Conservation (phyloP, 306 rosid genomes). For the Cucumis hystrix region DNA sequence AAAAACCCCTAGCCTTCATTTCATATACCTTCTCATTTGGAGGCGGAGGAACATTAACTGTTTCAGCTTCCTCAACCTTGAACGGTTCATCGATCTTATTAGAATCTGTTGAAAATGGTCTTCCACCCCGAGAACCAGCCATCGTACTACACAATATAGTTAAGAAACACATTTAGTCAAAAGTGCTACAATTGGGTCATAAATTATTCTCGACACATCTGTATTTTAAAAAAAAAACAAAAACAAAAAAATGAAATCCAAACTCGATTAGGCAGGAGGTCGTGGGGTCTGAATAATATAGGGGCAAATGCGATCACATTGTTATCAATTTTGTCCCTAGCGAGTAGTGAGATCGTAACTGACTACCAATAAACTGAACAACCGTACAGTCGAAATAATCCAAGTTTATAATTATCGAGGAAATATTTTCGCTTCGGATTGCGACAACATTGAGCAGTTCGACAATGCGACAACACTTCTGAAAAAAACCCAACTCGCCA, state of each 20-base stretch:
- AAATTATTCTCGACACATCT: not conserved
- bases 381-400: not conserved
- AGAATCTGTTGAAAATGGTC: slow-evolving; percentile 48
- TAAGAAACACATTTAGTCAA: not conserved
- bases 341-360: not conserved
- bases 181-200: not conserved
- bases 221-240: not conserved
- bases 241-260: not conserved
- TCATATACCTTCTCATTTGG: slow-evolving; percentile 63
- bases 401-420: not conserved
- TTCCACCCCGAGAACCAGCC: slow-evolving; percentile 27
- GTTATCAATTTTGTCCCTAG: not conserved
- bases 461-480: not conserved
- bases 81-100: slow-evolving; percentile 67
- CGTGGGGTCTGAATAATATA: not conserved
- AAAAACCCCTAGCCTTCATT: not conserved
- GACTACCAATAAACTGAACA: not conserved
- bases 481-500: not conserved
- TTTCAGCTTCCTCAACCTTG: slow-evolving; percentile 82
- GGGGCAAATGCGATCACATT: not conserved
- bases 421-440: not conserved
- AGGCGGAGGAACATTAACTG: slow-evolving; percentile 67
- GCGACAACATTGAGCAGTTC: not conserved
- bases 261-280: not conserved
- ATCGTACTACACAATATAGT: slow-evolving; percentile 24